Base-by-base conservation (phyloP, 306 rosid species). In the Citrullus colocynthis region DNA sequence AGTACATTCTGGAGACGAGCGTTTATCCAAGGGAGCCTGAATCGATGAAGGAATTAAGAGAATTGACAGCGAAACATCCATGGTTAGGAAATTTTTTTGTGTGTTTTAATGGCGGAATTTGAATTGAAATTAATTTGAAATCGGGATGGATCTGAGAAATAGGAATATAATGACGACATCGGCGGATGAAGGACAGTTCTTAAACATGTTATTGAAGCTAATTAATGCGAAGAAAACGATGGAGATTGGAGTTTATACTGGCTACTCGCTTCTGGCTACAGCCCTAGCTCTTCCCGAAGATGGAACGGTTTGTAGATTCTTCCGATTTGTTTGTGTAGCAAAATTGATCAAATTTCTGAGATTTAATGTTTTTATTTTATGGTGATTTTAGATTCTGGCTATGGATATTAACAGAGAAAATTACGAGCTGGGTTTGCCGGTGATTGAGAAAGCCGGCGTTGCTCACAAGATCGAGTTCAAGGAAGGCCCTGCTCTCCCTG, bases 401-500 rank as follows among this genome's bases (percentile, higher is more conserved):
- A 91, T 93, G 98, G 98, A 93, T 81, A 80, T 93, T 30, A 91
- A 91, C 88, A 90, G 82, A 82, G 98, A 93, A 72, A 93, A 91
- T 83, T 93, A 88, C 48, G 98, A 93, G 55, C 37, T 93, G 74
- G 98, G 98, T 69, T 87, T 91, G 4, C 97, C 98, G 0, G 84
- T 88, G 0, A 93, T 93, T 12, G 77, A 91, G 67, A 93, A 90
- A 62, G 98, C 97, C 12, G 98, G 98, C 2, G 93, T 91, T 64
- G 93, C 87, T 62, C 97, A 93, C 87, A 93, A 93, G 87, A 93
- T 93, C 62, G 93, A 90, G 9, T 93, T 93, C 89, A 91, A 86
- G 77, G 98, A 93, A 83, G 98, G 98, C 66, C 97, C 98, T 59
- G 98, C 98, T 70, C 97, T 93, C 58, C 98, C 97, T 0, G 87